These are phyloP conservation scores for Dictyostelium intermedium DNA, from an alignment of 78 protist species.

Conservation along the genomic window DNA sequence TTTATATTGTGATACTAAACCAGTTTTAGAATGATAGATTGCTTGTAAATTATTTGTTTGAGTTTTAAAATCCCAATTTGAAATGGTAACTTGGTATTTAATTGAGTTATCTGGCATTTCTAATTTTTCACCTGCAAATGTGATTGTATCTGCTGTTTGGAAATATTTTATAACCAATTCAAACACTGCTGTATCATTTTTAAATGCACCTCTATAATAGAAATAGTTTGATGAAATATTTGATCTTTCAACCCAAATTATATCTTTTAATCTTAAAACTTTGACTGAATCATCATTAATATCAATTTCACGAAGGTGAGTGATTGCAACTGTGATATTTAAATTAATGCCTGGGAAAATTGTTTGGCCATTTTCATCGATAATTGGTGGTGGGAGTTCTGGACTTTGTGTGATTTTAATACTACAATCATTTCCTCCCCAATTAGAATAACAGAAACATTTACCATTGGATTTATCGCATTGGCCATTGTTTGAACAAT, in stretches of 20 bases:
- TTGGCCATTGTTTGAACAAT: constrained; percentile 7
- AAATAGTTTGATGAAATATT: not conserved
- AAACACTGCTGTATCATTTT: not conserved
- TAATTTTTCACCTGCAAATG: constrained; percentile 26
- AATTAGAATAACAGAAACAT: constrained; percentile 4
- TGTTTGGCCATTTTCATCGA: constrained; percentile 9
- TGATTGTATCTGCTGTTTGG: not conserved
- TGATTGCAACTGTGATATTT: constrained; percentile 1
- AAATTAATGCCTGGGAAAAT: constrained; percentile 15
- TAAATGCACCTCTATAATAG: constrained; percentile 24
- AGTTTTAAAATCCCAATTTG: not conserved
- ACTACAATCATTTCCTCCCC: not conserved
- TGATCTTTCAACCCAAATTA: not conserved
- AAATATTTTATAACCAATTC: not conserved
- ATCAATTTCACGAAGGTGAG: constrained; percentile 41
- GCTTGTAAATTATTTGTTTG: constrained; percentile 10
- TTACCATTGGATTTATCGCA: not conserved
- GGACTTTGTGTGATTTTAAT: not conserved
- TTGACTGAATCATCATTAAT: not conserved
- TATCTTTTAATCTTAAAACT: not conserved
- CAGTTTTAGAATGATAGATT: constrained; percentile 19
- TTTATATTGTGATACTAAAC: not conserved
- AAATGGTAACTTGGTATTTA: constrained; percentile 2
- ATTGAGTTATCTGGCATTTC: constrained; percentile 25
- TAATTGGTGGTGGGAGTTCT: not conserved